Base-by-base conservation (phyloP, 441 rosid genomes). In the Omphalea diandra region DNA sequence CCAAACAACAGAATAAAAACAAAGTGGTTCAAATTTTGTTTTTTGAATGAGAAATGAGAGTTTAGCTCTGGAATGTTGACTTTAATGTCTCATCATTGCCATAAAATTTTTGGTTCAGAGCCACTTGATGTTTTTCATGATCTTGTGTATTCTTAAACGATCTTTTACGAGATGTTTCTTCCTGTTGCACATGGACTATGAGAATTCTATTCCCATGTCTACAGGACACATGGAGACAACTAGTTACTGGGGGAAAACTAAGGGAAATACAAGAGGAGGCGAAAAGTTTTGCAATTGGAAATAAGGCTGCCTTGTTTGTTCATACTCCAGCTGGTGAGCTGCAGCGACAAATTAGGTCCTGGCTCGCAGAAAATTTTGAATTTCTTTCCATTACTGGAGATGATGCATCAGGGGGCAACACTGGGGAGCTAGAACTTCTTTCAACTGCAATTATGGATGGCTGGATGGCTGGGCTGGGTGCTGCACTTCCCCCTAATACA, bases 391-490 rank as follows among this genome's bases (percentile, higher is more conserved):
- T 96, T 59, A 86, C 94, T 8, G 92, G 84, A 68, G 96, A 91
- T 72, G 98, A 96, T 72, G 87, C 83, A 69, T 81, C 88, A 8
- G 97, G 96, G 36, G 96, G 97, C 70, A 80, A 85, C 47, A 81
- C 93, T 67, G 98, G 98, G 62, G 97, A 96, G 65, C 76, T 96
- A 75, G 99, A 96, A 84, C 98, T 96, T 81, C 97, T 96, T 76
- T 91, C 99, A 63, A 96, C 98, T 41, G 99, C 98, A 69, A 90
- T 96, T 68, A 93, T 96, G 99, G 99, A 93, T 82, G 98, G 98
- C 65, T 96, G 99, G 99, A 96, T 96, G 99, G 98, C 98, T 78
- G 99, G 99, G 44, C 90, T 96, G 24, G 99, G 98, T 75, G 96
- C 96, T 77, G 99, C 99, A 7, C 61, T 87, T 85, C 99, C 97